Conservation (phyloP, 176 grass and related monocot genomes). For the Cocos nucifera region DNA sequence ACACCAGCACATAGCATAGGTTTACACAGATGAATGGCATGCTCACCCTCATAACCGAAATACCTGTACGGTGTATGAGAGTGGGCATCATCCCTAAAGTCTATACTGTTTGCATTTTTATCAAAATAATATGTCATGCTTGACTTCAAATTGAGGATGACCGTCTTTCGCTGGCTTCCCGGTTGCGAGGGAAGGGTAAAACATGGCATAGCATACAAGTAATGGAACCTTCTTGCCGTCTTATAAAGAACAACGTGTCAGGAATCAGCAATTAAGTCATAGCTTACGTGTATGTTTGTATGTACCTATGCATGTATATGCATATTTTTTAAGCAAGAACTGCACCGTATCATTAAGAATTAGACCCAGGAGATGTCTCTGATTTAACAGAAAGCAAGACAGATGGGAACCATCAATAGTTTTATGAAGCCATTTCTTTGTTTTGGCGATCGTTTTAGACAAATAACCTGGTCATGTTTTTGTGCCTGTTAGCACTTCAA, state of each 20-base stretch:
- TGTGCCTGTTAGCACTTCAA: too few species aligned
- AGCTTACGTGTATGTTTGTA: too few species aligned
- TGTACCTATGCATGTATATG: too few species aligned
- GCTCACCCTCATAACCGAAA: slow-evolving; percentile 53
- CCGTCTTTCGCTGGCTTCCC: slow-evolving; percentile 42
- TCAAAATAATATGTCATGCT: slow-evolving; percentile 66
- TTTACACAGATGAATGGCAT: slow-evolving; percentile 60
- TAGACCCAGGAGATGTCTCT: too few species aligned
- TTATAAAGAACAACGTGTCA: background rate
- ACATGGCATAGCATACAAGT: slow-evolving; percentile 69
- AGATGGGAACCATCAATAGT: too few species aligned
- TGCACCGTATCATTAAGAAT: too few species aligned
- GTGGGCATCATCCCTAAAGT: slow-evolving; percentile 14
- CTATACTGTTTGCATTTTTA: slow-evolving; percentile 40
- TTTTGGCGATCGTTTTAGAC: too few species aligned
- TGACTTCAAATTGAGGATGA: slow-evolving; percentile 56
- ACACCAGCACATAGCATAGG: slow-evolving; percentile 85
- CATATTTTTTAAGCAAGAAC: too few species aligned
- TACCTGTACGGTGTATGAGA: slow-evolving; percentile 61
- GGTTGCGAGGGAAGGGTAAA: slow-evolving; percentile 63
- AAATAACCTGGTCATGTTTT: too few species aligned
- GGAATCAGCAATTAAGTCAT: background rate
- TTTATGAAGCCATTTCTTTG: too few species aligned
- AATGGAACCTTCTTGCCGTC: slow-evolving; percentile 78
- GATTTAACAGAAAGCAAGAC: too few species aligned